phyloP scores from a whole-genome alignment of 73 alveolate species.

The Paramecium primaurelia region DNA sequence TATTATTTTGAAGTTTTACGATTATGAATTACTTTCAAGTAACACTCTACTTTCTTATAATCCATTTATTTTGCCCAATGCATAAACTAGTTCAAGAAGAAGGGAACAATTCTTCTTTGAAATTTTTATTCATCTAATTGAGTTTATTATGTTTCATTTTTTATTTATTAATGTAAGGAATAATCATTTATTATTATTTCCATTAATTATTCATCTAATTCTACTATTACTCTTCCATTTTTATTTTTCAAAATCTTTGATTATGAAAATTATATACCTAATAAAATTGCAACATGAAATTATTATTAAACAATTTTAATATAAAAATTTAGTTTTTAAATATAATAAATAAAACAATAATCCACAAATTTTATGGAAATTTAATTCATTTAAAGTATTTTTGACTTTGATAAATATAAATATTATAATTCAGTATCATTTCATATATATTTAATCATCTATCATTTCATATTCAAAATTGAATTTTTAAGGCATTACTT shows the following conservation, averaged over 20 bases:
- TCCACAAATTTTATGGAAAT: background rate
- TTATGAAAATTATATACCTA: background rate
- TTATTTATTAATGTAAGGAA: background rate
- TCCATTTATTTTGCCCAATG: conserved; percentile 17
- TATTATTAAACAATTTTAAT: background rate
- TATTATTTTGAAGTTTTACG: conserved; percentile 1
- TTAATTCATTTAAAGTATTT: background rate
- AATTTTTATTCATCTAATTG: background rate
- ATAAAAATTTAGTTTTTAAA: background rate
- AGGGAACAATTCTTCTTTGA: conserved; percentile 31
- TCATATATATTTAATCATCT: background rate
- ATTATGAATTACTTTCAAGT: background rate
- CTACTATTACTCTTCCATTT: background rate
- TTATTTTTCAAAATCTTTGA: background rate
- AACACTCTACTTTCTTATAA: background rate
- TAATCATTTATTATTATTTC: background rate
- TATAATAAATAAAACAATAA: background rate
- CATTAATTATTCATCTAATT: background rate
- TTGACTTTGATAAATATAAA: background rate
- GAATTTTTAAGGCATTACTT: background rate
- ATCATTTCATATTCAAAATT: background rate
- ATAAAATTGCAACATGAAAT: background rate
- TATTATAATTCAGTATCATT: background rate
- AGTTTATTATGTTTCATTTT: background rate
- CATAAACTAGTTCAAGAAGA: conserved; percentile 2